phyloP scores from a whole-genome alignment of 2,329 filamentous ascomycete species.

The Leptodontidium sp. region DNA sequence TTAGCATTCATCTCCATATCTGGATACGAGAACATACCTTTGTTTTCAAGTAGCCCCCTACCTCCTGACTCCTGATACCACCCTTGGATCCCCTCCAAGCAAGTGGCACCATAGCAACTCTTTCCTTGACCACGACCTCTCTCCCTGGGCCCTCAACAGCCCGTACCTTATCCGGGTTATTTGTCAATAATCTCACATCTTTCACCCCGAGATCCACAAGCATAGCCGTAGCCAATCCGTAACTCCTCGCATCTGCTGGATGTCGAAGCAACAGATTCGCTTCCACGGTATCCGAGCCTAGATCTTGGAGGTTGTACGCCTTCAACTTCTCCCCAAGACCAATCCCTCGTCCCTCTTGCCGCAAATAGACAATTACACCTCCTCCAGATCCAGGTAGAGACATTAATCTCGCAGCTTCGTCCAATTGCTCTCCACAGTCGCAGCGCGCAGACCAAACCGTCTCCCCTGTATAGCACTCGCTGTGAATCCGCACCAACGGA shows the following conservation, averaged over 20 bases:
- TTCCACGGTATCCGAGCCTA: slow-evolving; percentile 97
- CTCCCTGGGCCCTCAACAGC: slow-evolving; percentile 91
- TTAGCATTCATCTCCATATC: background rate
- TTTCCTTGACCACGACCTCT: slow-evolving; percentile 86
- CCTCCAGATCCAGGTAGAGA: slow-evolving; percentile 73
- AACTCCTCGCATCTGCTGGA: slow-evolving; percentile 92
- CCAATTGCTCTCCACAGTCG: slow-evolving; percentile 96
- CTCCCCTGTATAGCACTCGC: slow-evolving; percentile 98
- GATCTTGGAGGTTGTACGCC: slow-evolving; percentile 96
- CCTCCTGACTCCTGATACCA: slow-evolving; percentile 86
- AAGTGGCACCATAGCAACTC: slow-evolving; percentile 94
- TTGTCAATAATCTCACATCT: slow-evolving; percentile 86
- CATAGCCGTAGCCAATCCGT: slow-evolving; percentile 96
- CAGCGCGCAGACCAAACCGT: slow-evolving; percentile 98
- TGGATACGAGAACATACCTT: slow-evolving; percentile 69
- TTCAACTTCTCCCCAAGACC: slow-evolving; percentile 95
- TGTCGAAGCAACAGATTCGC: slow-evolving; percentile 91
- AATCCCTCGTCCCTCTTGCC: slow-evolving; percentile 95
- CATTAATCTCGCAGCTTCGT: slow-evolving; percentile 96
- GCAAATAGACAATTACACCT: slow-evolving; percentile 93
- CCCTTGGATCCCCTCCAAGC: slow-evolving; percentile 79
- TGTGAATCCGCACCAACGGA: slow-evolving; percentile 93
- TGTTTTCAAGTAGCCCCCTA: slow-evolving; percentile 92
- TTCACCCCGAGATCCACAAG: slow-evolving; percentile 82
- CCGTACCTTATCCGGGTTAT: slow-evolving; percentile 96